Conservation (phyloP, 352 stramenopile genomes). For the Phytophthora citricola region DNA sequence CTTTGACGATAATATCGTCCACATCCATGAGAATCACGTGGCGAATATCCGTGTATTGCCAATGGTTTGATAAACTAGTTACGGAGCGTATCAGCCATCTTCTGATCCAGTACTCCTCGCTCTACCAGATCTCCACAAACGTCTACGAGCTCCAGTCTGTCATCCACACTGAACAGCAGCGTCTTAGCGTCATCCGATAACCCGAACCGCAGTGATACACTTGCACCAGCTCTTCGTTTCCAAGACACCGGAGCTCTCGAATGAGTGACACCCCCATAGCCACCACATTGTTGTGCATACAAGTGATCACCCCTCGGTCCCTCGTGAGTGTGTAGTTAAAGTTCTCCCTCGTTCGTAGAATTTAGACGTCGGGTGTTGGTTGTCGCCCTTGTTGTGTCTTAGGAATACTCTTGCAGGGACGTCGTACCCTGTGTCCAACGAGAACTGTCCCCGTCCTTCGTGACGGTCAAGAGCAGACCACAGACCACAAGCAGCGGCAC, state of each 20-base stretch:
- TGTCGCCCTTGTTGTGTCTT: not conserved
- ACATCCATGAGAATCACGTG: constrained; percentile 35
- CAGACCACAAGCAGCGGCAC: constrained; percentile 13
- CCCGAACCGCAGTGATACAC: constrained; percentile 29
- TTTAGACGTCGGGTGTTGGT: constrained; percentile 8
- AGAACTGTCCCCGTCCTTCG: not conserved
- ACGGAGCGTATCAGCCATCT: constrained; percentile 24
- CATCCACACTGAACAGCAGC: constrained; percentile 22
- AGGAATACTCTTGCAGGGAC: not conserved
- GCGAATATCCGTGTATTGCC: constrained; percentile 25
- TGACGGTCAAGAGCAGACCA: constrained; percentile 1
- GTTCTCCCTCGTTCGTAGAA: constrained; percentile 15
- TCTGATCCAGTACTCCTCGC: constrained; percentile 1
- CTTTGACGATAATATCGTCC: constrained; percentile 26
- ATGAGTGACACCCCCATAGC: constrained; percentile 28
- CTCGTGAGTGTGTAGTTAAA: constrained; percentile 14
- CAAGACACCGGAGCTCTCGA: constrained; percentile 30
- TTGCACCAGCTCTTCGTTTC: constrained; percentile 31
- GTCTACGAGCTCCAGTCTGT: constrained; percentile 22
- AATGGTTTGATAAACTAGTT: constrained; percentile 35
- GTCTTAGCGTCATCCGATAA: constrained; percentile 17
- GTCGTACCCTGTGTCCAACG: not conserved
- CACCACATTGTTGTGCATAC: constrained; percentile 19
- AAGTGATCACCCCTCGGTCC: constrained; percentile 10
- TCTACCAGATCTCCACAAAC: constrained; percentile 25